Base-by-base conservation (phyloP, 139 green algal genomes). In the Diplosphaera chodatii region DNA sequence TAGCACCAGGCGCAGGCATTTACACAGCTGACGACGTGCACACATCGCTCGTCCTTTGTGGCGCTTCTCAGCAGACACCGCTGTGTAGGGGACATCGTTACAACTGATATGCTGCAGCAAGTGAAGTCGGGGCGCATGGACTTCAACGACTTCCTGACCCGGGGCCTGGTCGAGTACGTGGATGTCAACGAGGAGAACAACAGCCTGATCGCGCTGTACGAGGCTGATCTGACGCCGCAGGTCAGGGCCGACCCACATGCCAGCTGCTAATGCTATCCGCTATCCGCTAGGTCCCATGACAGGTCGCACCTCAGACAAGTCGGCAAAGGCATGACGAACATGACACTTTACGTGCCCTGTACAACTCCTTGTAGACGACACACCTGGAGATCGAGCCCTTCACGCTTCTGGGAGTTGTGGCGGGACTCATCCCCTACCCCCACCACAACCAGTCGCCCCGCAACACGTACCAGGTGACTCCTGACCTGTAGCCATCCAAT, bases 311-410 rank as follows among this genome's bases (percentile, higher is more conserved):
- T n/a, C n/a, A n/a, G n/a, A n/a, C n/a, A n/a, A n/a, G n/a, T n/a
- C n/a, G n/a, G n/a, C n/a, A n/a, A n/a, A n/a, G n/a, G n/a, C n/a
- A n/a, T n/a, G n/a, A n/a, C n/a, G n/a, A n/a, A n/a, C n/a, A n/a
- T n/a, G n/a, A n/a, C n/a, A n/a, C n/a, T n/a, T n/a, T n/a, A n/a
- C n/a, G n/a, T n/a, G n/a, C n/a, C n/a, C n/a, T n/a, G n/a, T n/a
- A 18, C n/a, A n/a, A n/a, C n/a, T n/a, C n/a, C n/a, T n/a, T n/a
- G n/a, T 32, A 74, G 22, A 95, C 82, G 21, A 99, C 94, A 2
- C 96, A 99, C 85, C 75, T 98, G 40, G 96, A 99, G 85, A 97
- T 99, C 32, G 94, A 99, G 84, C 95, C 96, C 20, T 98, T 98
- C 83, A 98, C 93, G 6, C 91, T 99, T 74, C 88, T 99, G 78